Evolutionary conservation across 108 stramenopile species (phyloP), one percentile per base, ranked within the genome.

Genomic region (Cyclostephanos invisitatus): DNA sequence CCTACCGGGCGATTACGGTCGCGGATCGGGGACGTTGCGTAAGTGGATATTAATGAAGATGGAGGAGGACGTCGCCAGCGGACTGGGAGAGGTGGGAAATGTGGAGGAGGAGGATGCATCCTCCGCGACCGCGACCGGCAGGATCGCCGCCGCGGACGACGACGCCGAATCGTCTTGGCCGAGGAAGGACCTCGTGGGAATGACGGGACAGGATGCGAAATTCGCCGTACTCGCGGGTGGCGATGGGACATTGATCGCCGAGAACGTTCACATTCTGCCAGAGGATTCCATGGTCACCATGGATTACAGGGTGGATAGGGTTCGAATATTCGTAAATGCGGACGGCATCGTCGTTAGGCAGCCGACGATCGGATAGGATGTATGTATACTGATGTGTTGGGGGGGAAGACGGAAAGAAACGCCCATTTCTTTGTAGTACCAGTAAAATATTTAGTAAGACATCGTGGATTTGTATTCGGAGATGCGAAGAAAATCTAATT

Each of bases 271-370:
- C 1, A 55, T 88, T 14, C 3, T 86, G 0, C 82, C 82, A 2
- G 71, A 74, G 49, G 82, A 70, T 54, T 63, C 77, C 32, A 77
- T 85, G 75, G 66, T 85, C 42, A 87, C 86, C 9, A 83, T 78
- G 85, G 86, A 89, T 62, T 89, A 81, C 69, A 61, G 83, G 22
- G 50, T 32, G 49, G 83, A 85, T 72, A 68, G 88, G 20, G 88
- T 89, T 44, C 70, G 88, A 15, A 83, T 89, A 48, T 75, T 74
- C 28, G 86, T 86, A 17, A 75, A 85, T 55, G 76, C 60, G 25
- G 25, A 79, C 50, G 78, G 76, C 9, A 79, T 67, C 21, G 87
- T 88, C 48, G 66, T 59, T n/a, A 29, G 38, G 17, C 72, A 73
- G 46, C 76, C 76, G 2, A 51, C 37, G 35, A 49, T 44, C 20